These are phyloP conservation scores for Eragrostis nindensis DNA, from an alignment of 176 grass and related monocot genomes.

Conservation along the genomic window DNA sequence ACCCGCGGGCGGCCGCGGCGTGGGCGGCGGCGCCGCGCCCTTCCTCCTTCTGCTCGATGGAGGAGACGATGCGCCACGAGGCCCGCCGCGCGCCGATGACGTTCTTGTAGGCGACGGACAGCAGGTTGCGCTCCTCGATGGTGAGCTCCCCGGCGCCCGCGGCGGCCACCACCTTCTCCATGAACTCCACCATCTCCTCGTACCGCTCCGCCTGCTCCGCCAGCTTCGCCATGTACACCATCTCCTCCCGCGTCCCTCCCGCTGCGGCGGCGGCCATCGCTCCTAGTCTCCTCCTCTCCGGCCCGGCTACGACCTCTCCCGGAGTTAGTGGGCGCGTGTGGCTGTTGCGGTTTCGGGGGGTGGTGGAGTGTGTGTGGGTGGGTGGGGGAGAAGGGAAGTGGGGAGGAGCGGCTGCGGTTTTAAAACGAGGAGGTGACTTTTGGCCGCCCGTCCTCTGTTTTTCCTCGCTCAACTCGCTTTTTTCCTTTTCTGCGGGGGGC, in stretches of 20 bases:
- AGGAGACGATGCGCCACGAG: conserved; percentile 97
- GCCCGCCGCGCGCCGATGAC: conserved; percentile 92
- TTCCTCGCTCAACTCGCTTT: conserved; percentile 6
- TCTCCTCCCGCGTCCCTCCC: conserved; percentile 65
- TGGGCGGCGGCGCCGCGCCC: conserved; percentile 65
- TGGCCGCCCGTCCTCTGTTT: background rate
- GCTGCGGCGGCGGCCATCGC: conserved; percentile 49
- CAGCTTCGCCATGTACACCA: conserved; percentile 97
- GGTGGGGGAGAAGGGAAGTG: background rate
- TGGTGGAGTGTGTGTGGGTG: conserved; percentile 27
- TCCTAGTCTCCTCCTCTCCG: background rate
- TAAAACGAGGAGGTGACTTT: conserved; percentile 37
- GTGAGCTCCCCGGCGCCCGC: conserved; percentile 65
- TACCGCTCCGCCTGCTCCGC: conserved; percentile 99
- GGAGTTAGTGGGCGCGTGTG: conserved; percentile 16
- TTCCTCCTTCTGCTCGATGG: conserved; percentile 99
- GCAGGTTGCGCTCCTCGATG: conserved; percentile 96
- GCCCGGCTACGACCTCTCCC: background rate
- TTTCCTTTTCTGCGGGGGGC: background rate
- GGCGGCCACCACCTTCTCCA: conserved; percentile 85
- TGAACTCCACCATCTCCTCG: conserved; percentile 99
- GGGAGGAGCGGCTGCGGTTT: conserved; percentile 54
- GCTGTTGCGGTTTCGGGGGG: conserved; percentile 25
- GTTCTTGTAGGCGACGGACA: conserved; percentile 99
- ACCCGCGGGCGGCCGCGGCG: conserved; percentile 57